Evolutionary conservation across 139 green algal genomes (phyloP), one percentile per base, ranked within the genome.

Genomic region (Coelastrella sp.): DNA sequence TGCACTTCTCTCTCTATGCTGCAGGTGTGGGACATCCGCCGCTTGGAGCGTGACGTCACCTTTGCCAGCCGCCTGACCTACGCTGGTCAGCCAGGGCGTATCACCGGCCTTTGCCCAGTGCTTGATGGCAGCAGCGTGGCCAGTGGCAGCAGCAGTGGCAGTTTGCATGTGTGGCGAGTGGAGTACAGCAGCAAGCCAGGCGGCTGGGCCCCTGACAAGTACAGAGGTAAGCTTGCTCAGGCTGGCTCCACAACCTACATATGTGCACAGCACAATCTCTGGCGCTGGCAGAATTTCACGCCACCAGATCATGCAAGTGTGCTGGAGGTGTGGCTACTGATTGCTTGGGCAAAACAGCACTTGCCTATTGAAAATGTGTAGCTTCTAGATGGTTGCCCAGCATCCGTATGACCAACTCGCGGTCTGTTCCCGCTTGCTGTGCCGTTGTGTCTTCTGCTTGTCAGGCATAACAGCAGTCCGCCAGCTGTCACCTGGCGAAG

Each of bases 51-150:
- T 3, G 98, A 99, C 86, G 93, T 98, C 13, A 96, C 94, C 60
- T 99, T 99, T 90, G 93, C 92, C 73, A 96, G 90, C 54, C 94
- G 95, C 10, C 92, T 98, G 78, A 98, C 97, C 5, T 99, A 99
- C 87, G 93, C 94, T 22, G 92, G 88, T 2, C 95, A 97, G 90
- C 86, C 88, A 7, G 91, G 92, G 4, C 88, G 92, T 74, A 93
- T 97, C 32, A 91, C 92, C 20, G 77, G 85, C 5, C 91, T 93
- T 65, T 92, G 92, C 8, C 87, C 91, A 7, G 96, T 93, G 76
- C 90, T 94, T 77, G 95, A 96, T 75, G 90, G 93, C 54, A 83
- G 92, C 77, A 97, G 74, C 5, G 92, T 98, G 13, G 95, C 95
- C 4, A 94, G 90, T 0, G 96, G 88, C 65, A 95, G 91, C 73